Base-by-base conservation (phyloP, 768 basidiomycete genomes). In the Gautieria morchelliformis region DNA sequence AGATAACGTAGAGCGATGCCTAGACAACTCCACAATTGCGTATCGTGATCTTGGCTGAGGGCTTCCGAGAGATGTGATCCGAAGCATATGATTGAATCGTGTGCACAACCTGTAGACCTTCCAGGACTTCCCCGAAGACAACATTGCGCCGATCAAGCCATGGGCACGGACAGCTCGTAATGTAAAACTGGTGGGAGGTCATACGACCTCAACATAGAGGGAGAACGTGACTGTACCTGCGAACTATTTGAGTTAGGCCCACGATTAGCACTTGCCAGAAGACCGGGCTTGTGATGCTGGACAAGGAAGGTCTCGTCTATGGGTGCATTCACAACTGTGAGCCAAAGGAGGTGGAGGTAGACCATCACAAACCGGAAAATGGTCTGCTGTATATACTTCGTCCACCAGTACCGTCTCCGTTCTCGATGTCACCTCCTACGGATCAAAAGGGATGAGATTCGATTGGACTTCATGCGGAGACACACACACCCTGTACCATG, bases 221-320 rank as follows among this genome's bases (percentile, higher is more conserved):
- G 22, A 51, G 48, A 22, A 52, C 19, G 37, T 24, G 53, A 11
- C 60, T 67, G 50, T 57, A 74, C 73, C 68, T 75, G 74, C n/a
- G 73, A 74, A 10, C 76, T 75, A 65, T 79, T 80, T 53, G 78
- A 74, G 64, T 78, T 67, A 11, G 74, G 71, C 12, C 78, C 78
- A 50, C 75, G 70, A 64, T 79, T 81, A 40, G 78, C 79, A 71
- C 74, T 76, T 33, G 78, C 79, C 50, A 81, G 70, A 19, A 75
- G 61, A 35, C 74, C 73, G 5, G 70, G 65, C 52, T 67, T 70
- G 65, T 68, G 63, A 61, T 76, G 75, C 56, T 63, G 65, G 35
- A 71, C 20, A 22, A 65, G 56, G 62, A 75, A 73, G 65, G 67
- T 71, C 63, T 75, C 74, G 60, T 75, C 74, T 75, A 30, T 3